Evolutionary conservation across 306 rosid species (phyloP).

Genomic region (Vigna radiata): DNA sequence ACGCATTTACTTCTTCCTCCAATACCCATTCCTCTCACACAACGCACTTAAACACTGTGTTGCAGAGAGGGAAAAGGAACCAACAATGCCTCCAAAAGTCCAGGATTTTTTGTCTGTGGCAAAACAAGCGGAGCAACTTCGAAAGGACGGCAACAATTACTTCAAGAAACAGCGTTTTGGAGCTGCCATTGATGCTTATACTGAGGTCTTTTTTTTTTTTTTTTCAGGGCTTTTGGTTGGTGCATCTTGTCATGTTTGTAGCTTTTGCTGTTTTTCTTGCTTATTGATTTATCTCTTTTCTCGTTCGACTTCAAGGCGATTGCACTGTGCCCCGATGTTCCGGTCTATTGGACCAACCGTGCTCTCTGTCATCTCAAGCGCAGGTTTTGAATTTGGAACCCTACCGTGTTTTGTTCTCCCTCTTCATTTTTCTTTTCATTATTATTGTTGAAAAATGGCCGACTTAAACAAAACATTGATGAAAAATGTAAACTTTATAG

Average conservation of each 20-base stretch:
- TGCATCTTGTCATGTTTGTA: background rate
- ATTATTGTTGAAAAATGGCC: background rate
- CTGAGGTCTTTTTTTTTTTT: conserved; percentile 50
- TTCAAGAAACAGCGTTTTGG: conserved; percentile 66
- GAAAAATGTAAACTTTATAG: no score
- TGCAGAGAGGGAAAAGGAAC: background rate
- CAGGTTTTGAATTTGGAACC: conserved; percentile 54
- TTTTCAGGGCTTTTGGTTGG: background rate
- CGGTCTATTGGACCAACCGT: conserved; percentile 78
- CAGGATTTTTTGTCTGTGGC: conserved; percentile 41
- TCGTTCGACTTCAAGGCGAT: conserved; percentile 25
- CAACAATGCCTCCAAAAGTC: conserved; percentile 48
- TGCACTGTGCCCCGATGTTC: conserved; percentile 66
- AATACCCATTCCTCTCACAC: background rate
- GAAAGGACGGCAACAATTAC: conserved; percentile 62
- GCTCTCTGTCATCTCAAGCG: conserved; percentile 76
- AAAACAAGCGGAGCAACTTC: conserved; percentile 65
- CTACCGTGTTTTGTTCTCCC: background rate
- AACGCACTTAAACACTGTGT: background rate
- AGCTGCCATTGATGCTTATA: conserved; percentile 83
- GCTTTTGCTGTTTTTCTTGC: background rate
- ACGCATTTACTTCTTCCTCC: background rate
- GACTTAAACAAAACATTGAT: no score
- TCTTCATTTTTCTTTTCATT: background rate
- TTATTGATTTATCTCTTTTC: background rate